A percentile compares a stretch with the other conserved stretches of the same genome.
Evolutionary conservation across 2,329 filamentous ascomycete genomes (phyloP).

Genomic region (Neopestalotiopsis sp.): DNA sequence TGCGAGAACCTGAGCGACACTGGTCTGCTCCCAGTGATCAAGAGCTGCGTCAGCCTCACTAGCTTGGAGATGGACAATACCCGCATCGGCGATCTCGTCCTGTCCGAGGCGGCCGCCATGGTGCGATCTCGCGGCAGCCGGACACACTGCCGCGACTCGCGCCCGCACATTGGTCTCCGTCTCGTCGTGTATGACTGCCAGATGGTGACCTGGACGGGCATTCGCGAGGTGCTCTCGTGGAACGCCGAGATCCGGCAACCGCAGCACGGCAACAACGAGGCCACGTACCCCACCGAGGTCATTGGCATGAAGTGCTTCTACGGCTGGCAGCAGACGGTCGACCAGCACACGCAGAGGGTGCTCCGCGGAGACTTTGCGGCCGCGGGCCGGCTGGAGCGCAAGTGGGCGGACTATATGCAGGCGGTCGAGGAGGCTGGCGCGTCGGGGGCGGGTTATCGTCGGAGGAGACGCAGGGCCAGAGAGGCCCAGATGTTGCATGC

Average conservation of each 20-base stretch:
- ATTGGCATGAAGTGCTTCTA: conserved; percentile 93
- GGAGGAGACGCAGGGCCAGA: conserved; percentile 77
- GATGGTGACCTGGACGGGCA: conserved; percentile 90
- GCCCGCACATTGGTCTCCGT: conserved; percentile 68
- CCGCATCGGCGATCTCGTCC: conserved; percentile 81
- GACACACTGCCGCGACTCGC: conserved; percentile 42
- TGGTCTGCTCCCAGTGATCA: conserved; percentile 84
- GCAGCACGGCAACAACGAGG: conserved; percentile 32
- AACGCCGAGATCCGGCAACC: conserved; percentile 76
- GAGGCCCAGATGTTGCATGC: conserved; percentile 83
- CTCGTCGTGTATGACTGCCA: conserved; percentile 91
- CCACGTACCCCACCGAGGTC: conserved; percentile 75
- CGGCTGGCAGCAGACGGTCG: conserved; percentile 91
- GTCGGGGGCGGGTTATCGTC: conserved; percentile 67
- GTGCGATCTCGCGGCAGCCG: conserved; percentile 67
- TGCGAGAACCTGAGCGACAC: conserved; percentile 85
- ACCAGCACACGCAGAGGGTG: conserved; percentile 90
- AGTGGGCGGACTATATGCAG: conserved; percentile 96
- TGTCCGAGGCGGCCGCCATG: conserved; percentile 84
- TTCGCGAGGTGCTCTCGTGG: conserved; percentile 83
- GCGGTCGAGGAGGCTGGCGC: conserved; percentile 83
- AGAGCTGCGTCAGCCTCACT: conserved; percentile 71
- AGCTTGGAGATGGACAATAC: conserved; percentile 93
- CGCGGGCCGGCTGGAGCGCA: conserved; percentile 81
- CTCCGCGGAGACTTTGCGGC: conserved; percentile 75